Base-by-base conservation (phyloP, 352 stramenopile species). In the Phytophthora lateralis region DNA sequence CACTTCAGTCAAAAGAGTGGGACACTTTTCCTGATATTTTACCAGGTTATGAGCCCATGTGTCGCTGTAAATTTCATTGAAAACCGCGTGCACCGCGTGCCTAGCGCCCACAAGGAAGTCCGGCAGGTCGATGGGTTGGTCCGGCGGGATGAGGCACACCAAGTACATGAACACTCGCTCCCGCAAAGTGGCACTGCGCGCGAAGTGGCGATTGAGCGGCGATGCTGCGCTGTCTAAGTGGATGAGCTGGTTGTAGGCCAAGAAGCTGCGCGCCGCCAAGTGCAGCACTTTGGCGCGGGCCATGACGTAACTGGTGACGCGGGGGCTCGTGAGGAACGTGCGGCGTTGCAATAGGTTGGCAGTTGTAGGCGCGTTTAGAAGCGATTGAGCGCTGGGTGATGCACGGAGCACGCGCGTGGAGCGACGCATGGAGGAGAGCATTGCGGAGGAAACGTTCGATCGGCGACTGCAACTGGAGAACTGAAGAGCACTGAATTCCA, bases 131-230 rank as follows among this genome's bases (percentile, higher is more conserved):
- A 84, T 66, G 11, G 75, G 65, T 32, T 75, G 71, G 15, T 84
- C 75, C 0, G 75, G 69, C 8, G 68, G 69, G 27, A 80, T 57
- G 14, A 75, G 71, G 37, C 64, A 71, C n/a, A 79, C 62, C 29
- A 78, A 60, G 38, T 73, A 80, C 75, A 83, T 83, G 60, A 68
- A 78, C 43, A 72, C 67, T 26, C 74, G 71, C 54, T 83, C 71
- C 30, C 74, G 58, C 37, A 72, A 54, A 17, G 48, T 71, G 14
- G 63, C 39, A 27, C 45, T 60, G 24, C 53, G 58, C 2, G 56
- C 48, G 42, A 83, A 80, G 55, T 68, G 57, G 12, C 48, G 48
- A 45, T 51, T 71, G 35, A 78, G 58, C 12, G 65, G 59, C 4
- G 68, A 71, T 12, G 66, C 45, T 8, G 68, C 59, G 20, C 63